A percentile compares a stretch with the other conserved stretches of the same genome.
Conservation (phyloP, 73 alveolate species). For the Paramecium octaurelia region DNA sequence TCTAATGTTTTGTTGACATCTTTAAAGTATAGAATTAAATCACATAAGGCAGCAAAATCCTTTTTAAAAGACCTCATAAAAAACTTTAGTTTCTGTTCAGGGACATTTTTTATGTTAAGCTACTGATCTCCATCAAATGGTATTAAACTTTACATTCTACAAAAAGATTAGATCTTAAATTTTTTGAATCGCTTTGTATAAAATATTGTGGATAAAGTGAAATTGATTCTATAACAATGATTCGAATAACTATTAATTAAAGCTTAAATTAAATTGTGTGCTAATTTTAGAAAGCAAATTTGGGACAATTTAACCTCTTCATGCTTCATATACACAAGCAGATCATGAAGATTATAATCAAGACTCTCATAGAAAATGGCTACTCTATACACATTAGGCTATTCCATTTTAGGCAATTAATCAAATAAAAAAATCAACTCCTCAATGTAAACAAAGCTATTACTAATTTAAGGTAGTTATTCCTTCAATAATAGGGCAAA, state of each 20-base stretch:
- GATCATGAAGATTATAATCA: neutral
- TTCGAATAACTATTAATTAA: neutral
- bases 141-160: neutral
- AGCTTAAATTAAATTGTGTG: neutral
- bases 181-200: neutral
- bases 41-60: conserved; percentile 9
- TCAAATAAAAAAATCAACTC: neutral
- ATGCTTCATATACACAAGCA: neutral
- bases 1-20: neutral
- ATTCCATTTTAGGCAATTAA: neutral
- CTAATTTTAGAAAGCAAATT: neutral
- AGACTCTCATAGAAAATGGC: neutral
- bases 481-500: neutral
- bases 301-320: neutral
- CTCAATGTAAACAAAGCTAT: neutral
- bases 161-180: neutral
- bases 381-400: neutral
- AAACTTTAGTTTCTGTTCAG: neutral
- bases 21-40: neutral
- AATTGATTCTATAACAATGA: neutral
- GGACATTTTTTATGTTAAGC: neutral
- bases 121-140: neutral
- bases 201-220: neutral
- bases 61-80: neutral
- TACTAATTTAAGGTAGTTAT: neutral